Conservation (phyloP, 1,284 basidiomycete genomes). For the Ceratobasidium sp. region DNA sequence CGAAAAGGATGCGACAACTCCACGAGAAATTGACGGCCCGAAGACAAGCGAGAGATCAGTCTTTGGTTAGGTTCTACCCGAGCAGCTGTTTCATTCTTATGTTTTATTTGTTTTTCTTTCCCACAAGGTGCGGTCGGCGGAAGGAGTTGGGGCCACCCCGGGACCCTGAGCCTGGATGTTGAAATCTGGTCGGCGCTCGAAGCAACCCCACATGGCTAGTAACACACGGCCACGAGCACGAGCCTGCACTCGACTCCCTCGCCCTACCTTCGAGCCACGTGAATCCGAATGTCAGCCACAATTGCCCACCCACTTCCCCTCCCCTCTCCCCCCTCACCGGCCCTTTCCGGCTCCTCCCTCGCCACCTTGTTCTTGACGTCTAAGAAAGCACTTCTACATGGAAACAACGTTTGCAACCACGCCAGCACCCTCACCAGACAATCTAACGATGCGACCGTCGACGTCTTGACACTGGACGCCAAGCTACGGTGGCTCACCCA, state of each 20-base stretch:
- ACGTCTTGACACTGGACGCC: slow-evolving; percentile 78
- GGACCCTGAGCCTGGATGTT: slow-evolving; percentile 19
- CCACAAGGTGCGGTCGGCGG: slow-evolving; percentile 28
- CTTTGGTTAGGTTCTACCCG: slow-evolving; percentile 32
- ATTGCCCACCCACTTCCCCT: neutral
- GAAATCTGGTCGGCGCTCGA: neutral
- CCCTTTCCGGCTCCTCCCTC: slow-evolving; percentile 53
- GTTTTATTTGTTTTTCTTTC: slow-evolving; percentile 25
- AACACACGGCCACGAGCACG: neutral
- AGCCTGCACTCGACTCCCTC: neutral
- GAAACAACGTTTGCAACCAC: slow-evolving; percentile 73
- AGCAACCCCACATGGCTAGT: slow-evolving; percentile 5
- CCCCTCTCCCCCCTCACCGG: slow-evolving; percentile 13
- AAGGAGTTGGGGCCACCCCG: neutral
- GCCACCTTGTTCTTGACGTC: slow-evolving; percentile 79
- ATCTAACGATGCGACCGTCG: slow-evolving; percentile 65
- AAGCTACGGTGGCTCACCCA: slow-evolving; percentile 78
- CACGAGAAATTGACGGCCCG: slow-evolving; percentile 43
- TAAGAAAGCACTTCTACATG: slow-evolving; percentile 79
- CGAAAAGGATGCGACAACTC: slow-evolving; percentile 42
- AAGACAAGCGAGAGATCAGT: slow-evolving; percentile 37
- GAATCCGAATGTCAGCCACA: slow-evolving; percentile 41
- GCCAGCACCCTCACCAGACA: slow-evolving; percentile 53
- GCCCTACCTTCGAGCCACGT: slow-evolving; percentile 17
- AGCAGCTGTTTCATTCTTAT: slow-evolving; percentile 12